A percentile compares a stretch with the other conserved stretches of the same genome.
Conservation (phyloP, 306 rosid genomes). For the Quercus aquifolioides region DNA sequence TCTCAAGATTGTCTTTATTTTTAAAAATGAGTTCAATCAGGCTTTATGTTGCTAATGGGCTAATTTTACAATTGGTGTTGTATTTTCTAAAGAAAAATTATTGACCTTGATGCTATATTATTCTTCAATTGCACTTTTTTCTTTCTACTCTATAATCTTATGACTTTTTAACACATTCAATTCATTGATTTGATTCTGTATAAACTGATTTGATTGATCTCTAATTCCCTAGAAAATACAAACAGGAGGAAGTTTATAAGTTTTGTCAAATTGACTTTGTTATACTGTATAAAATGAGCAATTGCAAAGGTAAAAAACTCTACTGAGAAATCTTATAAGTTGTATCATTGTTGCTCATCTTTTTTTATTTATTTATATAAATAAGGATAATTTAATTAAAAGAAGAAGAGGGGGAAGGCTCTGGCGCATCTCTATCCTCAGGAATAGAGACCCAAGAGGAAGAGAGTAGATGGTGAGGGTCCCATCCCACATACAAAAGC, state of each 20-base stretch:
- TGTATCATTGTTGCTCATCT: too few relatives aligned
- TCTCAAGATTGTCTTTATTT: not conserved
- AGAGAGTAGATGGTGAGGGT: too few relatives aligned
- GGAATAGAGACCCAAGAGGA: too few relatives aligned
- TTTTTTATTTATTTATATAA: too few relatives aligned
- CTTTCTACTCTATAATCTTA: not conserved
- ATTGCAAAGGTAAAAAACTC: not conserved
- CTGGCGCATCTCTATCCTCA: too few relatives aligned
- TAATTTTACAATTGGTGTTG: not conserved
- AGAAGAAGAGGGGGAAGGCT: too few relatives aligned
- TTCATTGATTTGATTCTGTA: not conserved
- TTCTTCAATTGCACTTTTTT: too few relatives aligned
- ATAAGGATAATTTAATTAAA: too few relatives aligned
- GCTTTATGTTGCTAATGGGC: not conserved
- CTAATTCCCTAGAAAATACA: not conserved
- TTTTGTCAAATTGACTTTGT: not conserved
- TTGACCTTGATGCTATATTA: too few relatives aligned
- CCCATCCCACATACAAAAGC: too few relatives aligned
- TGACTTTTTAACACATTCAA: not conserved
- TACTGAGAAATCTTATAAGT: too few relatives aligned
- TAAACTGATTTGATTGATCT: not conserved
- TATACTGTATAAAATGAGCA: not conserved
- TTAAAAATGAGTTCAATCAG: too few relatives aligned
- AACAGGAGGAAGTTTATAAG: not conserved
- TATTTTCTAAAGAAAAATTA: not conserved